Evolutionary conservation across 2,329 filamentous ascomycete species (phyloP).

Genomic region (Ustulina deusta): DNA sequence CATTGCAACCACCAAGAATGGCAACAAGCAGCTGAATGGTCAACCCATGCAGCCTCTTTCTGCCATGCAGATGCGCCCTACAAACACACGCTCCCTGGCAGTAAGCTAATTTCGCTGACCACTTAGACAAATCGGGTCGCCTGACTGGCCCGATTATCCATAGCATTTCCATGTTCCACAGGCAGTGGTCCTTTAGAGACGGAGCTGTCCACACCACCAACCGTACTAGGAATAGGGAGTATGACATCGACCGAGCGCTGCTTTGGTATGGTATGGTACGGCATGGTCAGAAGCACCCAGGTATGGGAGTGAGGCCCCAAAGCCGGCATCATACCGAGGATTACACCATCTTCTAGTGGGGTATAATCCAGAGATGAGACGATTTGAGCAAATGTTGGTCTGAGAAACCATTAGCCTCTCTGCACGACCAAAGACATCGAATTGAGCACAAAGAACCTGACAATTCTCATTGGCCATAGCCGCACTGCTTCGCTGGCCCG

Average conservation of each 20-base stretch:
- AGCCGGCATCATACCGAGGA: slow-evolving; percentile 9
- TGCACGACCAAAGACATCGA: slow-evolving; percentile 40
- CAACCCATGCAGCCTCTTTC: slow-evolving; percentile 48
- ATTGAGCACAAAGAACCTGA: slow-evolving; percentile 31
- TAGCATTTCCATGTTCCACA: slow-evolving; percentile 39
- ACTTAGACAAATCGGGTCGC: slow-evolving; percentile 51
- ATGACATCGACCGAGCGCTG: slow-evolving; percentile 22
- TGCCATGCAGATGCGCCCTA: slow-evolving; percentile 50
- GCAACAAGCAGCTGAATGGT: slow-evolving; percentile 49
- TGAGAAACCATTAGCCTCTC: slow-evolving; percentile 49
- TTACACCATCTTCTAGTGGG: slow-evolving; percentile 14
- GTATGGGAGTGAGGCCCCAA: slow-evolving; percentile 25
- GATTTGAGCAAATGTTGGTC: slow-evolving; percentile 39
- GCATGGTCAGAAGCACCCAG: slow-evolving; percentile 1
- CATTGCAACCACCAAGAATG: slow-evolving; percentile 51
- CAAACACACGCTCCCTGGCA: slow-evolving; percentile 45
- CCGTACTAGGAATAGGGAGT: slow-evolving; percentile 36
- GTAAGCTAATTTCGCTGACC: slow-evolving; percentile 51
- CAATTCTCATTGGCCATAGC: slow-evolving; percentile 44
- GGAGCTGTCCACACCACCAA: slow-evolving; percentile 40
- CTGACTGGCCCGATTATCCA: slow-evolving; percentile 48
- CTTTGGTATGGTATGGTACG: not conserved
- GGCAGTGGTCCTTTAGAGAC: slow-evolving; percentile 33
- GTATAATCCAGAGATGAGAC: slow-evolving; percentile 6
- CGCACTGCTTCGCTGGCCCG: slow-evolving; percentile 44